phyloP scores from a whole-genome alignment of 2,329 filamentous ascomycete genomes.

The Fusarium sp. region DNA sequence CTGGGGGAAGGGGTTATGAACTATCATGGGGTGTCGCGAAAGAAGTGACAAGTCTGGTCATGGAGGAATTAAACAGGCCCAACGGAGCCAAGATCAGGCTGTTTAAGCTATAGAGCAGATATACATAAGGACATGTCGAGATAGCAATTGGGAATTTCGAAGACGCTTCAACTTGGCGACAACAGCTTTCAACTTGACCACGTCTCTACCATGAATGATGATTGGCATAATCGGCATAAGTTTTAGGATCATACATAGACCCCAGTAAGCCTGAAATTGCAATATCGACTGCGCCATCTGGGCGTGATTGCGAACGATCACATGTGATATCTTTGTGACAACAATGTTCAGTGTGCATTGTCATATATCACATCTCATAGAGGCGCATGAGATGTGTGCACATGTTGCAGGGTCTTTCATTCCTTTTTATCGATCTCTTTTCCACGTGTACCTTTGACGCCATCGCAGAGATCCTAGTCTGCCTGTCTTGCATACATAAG shows the following conservation, averaged over 20 bases:
- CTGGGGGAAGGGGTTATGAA: not conserved
- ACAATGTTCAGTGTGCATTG: not conserved
- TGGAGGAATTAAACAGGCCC: not conserved
- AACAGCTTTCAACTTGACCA: not conserved
- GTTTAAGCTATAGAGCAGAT: not conserved
- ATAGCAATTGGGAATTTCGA: not conserved
- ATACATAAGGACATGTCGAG: not conserved
- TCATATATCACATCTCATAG: not conserved
- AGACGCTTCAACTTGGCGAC: rapidly evolving
- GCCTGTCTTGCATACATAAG: not conserved
- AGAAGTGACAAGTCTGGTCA: not conserved
- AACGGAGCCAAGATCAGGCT: not conserved
- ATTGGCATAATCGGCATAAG: not conserved
- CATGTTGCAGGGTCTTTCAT: not conserved
- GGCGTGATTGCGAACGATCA: not conserved
- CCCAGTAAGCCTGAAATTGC: not conserved
- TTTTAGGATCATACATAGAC: not conserved
- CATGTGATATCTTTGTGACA: not conserved
- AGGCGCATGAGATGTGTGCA: not conserved
- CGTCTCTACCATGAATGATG: not conserved
- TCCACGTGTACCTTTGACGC: not conserved
- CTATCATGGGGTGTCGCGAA: not conserved
- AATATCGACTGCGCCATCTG: not conserved
- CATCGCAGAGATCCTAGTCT: not conserved
- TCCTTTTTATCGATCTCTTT: not conserved